phyloP scores from a whole-genome alignment of 1,284 basidiomycete species.

The Taiwanofungus camphoratus region DNA sequence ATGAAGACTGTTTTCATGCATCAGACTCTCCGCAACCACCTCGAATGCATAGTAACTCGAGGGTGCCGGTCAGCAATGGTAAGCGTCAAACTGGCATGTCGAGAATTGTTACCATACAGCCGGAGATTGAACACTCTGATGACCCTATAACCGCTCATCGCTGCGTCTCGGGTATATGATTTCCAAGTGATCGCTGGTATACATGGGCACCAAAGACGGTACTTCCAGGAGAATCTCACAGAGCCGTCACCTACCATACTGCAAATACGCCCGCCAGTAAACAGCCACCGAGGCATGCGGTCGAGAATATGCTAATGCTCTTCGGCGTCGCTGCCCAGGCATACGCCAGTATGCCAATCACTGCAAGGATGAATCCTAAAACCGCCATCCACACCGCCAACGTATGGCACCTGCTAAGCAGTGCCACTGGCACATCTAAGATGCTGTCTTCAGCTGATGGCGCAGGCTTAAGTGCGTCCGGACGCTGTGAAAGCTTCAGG shows the following conservation, averaged over 20 bases:
- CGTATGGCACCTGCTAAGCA: constrained; percentile 29
- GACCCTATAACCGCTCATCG: too few species aligned
- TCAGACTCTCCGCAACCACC: too few species aligned
- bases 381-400: constrained; percentile 27
- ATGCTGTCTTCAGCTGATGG: constrained; percentile 1
- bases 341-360: constrained; percentile 31
- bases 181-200: too few species aligned
- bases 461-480: background rate
- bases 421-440: constrained; percentile 23
- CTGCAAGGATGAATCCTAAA: constrained; percentile 30
- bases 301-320: constrained; percentile 28
- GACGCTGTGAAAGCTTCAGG: background rate
- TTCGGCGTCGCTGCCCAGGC: constrained; percentile 29
- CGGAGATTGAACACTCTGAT: too few species aligned
- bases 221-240: too few species aligned
- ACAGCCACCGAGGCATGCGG: constrained; percentile 26
- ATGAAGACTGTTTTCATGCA: too few species aligned
- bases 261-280: constrained; percentile 17
- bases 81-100: too few species aligned
- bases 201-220: too few species aligned
- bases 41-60: too few species aligned
- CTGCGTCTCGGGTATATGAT: too few species aligned
- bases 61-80: too few species aligned
- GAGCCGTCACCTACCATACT: constrained; percentile 16
- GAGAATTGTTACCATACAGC: too few species aligned